Conservation (phyloP, 73 alveolate species). For the Paramecium pentaurelia region DNA sequence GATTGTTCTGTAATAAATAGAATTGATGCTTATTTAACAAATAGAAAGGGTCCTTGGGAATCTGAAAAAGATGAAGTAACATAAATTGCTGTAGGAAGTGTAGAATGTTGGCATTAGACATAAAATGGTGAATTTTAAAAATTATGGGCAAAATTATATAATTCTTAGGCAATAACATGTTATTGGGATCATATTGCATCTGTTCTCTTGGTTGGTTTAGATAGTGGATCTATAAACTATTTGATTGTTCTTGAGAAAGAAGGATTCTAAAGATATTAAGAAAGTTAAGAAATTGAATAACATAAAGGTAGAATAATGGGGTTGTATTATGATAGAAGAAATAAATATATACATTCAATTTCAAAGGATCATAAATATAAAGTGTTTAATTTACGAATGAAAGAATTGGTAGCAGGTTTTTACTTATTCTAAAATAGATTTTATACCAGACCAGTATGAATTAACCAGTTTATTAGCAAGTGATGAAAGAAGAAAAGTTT, state of each 20-base stretch:
- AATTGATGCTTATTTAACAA: conserved; percentile 53
- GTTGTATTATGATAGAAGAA: conserved; percentile 40
- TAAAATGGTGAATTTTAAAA: conserved; percentile 38
- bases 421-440: background rate
- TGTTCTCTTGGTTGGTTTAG: conserved; percentile 44
- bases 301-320: conserved; percentile 60
- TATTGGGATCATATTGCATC: conserved; percentile 57
- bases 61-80: conserved; percentile 38
- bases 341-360: background rate
- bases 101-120: conserved; percentile 52
- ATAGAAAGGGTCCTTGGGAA: conserved; percentile 62
- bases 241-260: conserved; percentile 7
- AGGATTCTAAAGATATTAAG: conserved; percentile 40
- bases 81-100: conserved; percentile 52
- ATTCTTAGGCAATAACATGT: conserved; percentile 50
- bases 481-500: conserved; percentile 41
- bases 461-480: conserved; percentile 29
- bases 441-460: conserved; percentile 54
- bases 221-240: conserved; percentile 50
- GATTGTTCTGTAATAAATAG: conserved; percentile 52
- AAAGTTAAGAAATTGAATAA: conserved; percentile 28
- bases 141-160: conserved; percentile 40
- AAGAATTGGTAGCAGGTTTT: conserved; percentile 21
- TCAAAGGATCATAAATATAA: conserved; percentile 3
- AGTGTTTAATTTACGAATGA: background rate